Percentiles rank a stretch among this genome's conserved stretches.
Evolutionary conservation across 257 asterid species (phyloP).

Genomic region (Solanum ossicruentum): DNA sequence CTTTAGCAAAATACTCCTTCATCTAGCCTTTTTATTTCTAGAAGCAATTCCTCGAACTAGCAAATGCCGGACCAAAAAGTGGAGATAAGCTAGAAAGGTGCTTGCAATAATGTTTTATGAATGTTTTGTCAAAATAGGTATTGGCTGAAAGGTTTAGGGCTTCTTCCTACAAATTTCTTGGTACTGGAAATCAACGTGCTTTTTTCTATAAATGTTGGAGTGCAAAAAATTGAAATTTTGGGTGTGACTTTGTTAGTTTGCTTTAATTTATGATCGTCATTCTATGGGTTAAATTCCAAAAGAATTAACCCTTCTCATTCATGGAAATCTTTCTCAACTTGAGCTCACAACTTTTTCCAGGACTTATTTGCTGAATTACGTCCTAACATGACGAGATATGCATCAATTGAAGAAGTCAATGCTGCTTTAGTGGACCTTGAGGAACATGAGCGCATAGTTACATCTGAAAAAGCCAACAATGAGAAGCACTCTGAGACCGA

Average conservation of each 20-base stretch:
- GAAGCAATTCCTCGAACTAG: background rate
- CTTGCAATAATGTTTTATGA: background rate
- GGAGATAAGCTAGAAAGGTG: background rate
- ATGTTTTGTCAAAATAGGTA: background rate
- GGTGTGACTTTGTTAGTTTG: background rate
- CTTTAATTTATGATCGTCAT: background rate
- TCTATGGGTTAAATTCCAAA: background rate
- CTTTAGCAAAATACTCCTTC: background rate
- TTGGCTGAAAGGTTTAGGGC: background rate
- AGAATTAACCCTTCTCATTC: background rate
- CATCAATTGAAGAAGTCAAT: conserved; percentile 70
- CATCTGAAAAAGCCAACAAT: conserved; percentile 51
- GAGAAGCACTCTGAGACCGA: conserved; percentile 50
- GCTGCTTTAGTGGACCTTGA: conserved; percentile 74
- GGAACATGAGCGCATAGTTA: conserved; percentile 64
- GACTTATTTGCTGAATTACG: conserved; percentile 87
- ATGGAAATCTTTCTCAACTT: background rate
- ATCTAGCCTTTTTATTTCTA: background rate
- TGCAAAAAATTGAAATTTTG: background rate
- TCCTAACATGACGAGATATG: conserved; percentile 83
- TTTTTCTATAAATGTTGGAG: background rate
- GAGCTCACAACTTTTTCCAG: conserved; percentile 31
- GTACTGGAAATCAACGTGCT: background rate
- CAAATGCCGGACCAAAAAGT: background rate
- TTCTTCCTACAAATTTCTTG: background rate